These are phyloP conservation scores for Puccinia triticina DNA, from an alignment of 1,284 basidiomycete genomes.

Conservation along the genomic window DNA sequence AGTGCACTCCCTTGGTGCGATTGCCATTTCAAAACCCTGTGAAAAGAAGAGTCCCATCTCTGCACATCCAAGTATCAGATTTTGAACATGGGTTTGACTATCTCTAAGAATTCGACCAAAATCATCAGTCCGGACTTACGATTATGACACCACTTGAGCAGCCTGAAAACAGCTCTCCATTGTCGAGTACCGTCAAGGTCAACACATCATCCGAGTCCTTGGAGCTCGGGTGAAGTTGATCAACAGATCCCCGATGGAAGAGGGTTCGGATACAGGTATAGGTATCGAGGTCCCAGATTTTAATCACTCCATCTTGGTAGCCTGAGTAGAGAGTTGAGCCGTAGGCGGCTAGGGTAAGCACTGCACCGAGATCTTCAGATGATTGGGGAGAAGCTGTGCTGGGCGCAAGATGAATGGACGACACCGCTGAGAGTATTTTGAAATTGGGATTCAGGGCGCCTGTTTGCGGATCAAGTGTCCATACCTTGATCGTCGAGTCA, in stretches of 20 bases:
- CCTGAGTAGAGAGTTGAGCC: conserved; percentile 46
- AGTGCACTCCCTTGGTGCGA: conserved; percentile 48
- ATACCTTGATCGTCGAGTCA: conserved; percentile 50
- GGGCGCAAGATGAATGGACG: conserved; percentile 10
- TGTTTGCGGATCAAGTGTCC: conserved; percentile 41
- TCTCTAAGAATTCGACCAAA: not conserved
- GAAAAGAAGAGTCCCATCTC: conserved; percentile 50
- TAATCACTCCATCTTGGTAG: conserved; percentile 52
- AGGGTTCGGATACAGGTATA: conserved; percentile 52
- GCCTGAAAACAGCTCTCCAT: conserved; percentile 52
- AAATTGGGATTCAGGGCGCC: conserved; percentile 22
- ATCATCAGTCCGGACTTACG: conserved; percentile 7
- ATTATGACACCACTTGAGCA: conserved; percentile 46
- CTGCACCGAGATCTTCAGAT: conserved; percentile 46
- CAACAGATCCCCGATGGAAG: conserved; percentile 44
- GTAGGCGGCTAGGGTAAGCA: conserved; percentile 37
- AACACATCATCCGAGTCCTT: conserved; percentile 46
- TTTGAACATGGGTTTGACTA: not conserved
- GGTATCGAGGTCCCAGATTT: conserved; percentile 51
- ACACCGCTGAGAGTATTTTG: conserved; percentile 27
- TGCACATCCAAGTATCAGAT: not conserved
- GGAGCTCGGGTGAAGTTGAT: not conserved
- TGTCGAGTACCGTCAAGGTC: conserved; percentile 47
- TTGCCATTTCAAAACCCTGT: conserved; percentile 41
- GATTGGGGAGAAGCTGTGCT: not conserved